Percentiles rank a stretch among this genome's conserved stretches.
Conservation (phyloP, 2,329 filamentous ascomycete genomes). For the Cytospora piceae region DNA sequence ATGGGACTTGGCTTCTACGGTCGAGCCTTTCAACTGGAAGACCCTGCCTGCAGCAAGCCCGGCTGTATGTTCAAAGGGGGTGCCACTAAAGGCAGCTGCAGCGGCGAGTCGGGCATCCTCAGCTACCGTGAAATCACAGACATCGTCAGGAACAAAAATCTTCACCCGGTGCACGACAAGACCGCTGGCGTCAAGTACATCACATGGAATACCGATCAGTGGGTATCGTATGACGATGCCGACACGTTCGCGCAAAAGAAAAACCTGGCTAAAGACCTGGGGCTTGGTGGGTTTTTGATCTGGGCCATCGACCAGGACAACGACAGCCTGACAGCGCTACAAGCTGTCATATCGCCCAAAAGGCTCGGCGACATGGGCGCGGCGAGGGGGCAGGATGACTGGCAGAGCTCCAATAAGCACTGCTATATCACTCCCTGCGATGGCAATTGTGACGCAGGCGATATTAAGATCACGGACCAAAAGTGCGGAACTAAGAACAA, state of each 20-base stretch:
- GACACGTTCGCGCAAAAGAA: slow-evolving; percentile 39
- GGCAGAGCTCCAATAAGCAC: background rate
- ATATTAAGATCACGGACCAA: slow-evolving; percentile 36
- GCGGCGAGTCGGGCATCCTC: slow-evolving; percentile 15
- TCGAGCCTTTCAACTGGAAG: slow-evolving; percentile 31
- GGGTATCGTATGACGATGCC: slow-evolving; percentile 43
- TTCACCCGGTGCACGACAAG: slow-evolving; percentile 31
- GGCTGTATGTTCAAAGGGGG: slow-evolving; percentile 33
- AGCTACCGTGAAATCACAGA: slow-evolving; percentile 20
- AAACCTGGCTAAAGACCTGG: slow-evolving; percentile 35
- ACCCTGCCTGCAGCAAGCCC: slow-evolving; percentile 31
- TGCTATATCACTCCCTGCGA: slow-evolving; percentile 1
- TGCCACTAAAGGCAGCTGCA: slow-evolving; percentile 28
- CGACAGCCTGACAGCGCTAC: slow-evolving; percentile 15
- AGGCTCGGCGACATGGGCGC: background rate
- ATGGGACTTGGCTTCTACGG: slow-evolving; percentile 50
- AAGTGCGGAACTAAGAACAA: slow-evolving; percentile 35
- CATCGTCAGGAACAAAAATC: slow-evolving; percentile 20
- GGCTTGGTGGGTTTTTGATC: slow-evolving; percentile 36
- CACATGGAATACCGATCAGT: slow-evolving; percentile 37
- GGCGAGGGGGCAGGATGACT: background rate
- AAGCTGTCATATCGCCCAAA: slow-evolving; percentile 10
- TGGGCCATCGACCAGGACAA: slow-evolving; percentile 37
- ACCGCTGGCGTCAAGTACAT: slow-evolving; percentile 17
- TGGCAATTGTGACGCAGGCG: slow-evolving; percentile 31